Conservation (phyloP, 2,329 filamentous ascomycete genomes). For the Trichoderma guizhouense region DNA sequence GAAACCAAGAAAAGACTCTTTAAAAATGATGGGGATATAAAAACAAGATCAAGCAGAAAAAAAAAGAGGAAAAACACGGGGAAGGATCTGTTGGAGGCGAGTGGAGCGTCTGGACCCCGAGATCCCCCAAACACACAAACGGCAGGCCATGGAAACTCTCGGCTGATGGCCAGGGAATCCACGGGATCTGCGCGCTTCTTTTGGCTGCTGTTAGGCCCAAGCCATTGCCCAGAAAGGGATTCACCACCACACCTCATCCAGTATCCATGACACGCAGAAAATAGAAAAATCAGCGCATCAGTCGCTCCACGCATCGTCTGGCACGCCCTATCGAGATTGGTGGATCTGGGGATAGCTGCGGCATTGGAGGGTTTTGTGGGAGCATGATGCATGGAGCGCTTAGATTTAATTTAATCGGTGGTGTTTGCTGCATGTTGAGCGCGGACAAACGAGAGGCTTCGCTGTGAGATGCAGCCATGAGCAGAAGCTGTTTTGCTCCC, state of each 20-base stretch:
- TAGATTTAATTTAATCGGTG: not conserved
- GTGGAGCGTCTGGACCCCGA: slow-evolving; percentile 2
- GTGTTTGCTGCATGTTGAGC: not conserved
- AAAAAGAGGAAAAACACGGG: not conserved
- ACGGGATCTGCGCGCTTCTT: slow-evolving; percentile 11
- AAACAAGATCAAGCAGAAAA: not conserved
- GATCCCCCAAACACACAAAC: not conserved
- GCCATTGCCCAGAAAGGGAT: not conserved
- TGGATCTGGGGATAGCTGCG: slow-evolving; percentile 3
- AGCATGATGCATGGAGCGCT: not conserved
- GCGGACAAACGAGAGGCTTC: not conserved
- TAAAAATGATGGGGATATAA: not conserved
- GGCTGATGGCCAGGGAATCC: slow-evolving; percentile 9
- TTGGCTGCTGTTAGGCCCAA: not conserved
- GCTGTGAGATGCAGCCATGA: not conserved
- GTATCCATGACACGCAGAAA: slow-evolving; percentile 8
- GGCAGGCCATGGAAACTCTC: slow-evolving; percentile 1
- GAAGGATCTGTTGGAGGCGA: not conserved
- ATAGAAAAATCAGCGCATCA: slow-evolving; percentile 2
- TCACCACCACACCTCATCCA: slow-evolving; percentile 3
- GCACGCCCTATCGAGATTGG: not conserved
- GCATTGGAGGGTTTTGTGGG: not conserved
- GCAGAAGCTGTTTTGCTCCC: not conserved
- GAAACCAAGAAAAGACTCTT: not conserved
- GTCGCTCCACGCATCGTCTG: slow-evolving; percentile 13